phyloP scores from a whole-genome alignment of 2,329 filamentous ascomycete species.

The Epicoccum nigrum region DNA sequence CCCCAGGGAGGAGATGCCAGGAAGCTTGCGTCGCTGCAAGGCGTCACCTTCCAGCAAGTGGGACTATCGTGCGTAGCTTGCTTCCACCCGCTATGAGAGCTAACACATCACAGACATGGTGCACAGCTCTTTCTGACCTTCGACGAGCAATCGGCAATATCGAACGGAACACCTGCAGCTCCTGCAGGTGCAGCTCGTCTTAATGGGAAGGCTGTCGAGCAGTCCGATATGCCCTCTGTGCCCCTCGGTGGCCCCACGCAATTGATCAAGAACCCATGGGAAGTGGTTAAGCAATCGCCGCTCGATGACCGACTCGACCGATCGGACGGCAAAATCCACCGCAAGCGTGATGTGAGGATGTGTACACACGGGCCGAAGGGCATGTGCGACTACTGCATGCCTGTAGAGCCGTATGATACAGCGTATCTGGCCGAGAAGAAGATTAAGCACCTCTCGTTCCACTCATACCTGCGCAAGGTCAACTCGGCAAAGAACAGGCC shows the following conservation, averaged over 20 bases:
- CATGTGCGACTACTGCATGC: slow-evolving; percentile 99
- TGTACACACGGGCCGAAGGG: slow-evolving; percentile 95
- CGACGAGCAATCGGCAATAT: slow-evolving; percentile 60
- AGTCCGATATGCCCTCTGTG: slow-evolving; percentile 70
- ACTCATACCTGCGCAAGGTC: slow-evolving; percentile 91
- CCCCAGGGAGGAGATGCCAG: slow-evolving; percentile 65
- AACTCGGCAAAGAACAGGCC: slow-evolving; percentile 97
- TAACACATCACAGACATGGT: slow-evolving; percentile 70
- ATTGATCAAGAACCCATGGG: slow-evolving; percentile 88
- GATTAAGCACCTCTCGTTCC: slow-evolving; percentile 98
- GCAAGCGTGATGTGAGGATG: slow-evolving; percentile 79
- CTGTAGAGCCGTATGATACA: slow-evolving; percentile 89
- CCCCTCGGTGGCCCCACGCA: slow-evolving; percentile 61
- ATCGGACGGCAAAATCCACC: slow-evolving; percentile 84
- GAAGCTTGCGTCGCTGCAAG: slow-evolving; percentile 57
- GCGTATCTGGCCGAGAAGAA: slow-evolving; percentile 92
- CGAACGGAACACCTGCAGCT: slow-evolving; percentile 56
- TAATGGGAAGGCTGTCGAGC: slow-evolving; percentile 76
- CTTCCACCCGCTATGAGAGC: slow-evolving; percentile 11
- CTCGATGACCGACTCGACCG: slow-evolving; percentile 88
- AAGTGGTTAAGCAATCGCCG: slow-evolving; percentile 83
- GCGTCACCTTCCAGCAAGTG: slow-evolving; percentile 63
- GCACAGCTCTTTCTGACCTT: slow-evolving; percentile 90
- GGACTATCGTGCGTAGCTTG: slow-evolving; percentile 58
- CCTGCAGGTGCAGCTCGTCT: slow-evolving; percentile 64